Base-by-base conservation (phyloP, 2,329 filamentous ascomycete species). In the Colletotrichum destructivum region DNA sequence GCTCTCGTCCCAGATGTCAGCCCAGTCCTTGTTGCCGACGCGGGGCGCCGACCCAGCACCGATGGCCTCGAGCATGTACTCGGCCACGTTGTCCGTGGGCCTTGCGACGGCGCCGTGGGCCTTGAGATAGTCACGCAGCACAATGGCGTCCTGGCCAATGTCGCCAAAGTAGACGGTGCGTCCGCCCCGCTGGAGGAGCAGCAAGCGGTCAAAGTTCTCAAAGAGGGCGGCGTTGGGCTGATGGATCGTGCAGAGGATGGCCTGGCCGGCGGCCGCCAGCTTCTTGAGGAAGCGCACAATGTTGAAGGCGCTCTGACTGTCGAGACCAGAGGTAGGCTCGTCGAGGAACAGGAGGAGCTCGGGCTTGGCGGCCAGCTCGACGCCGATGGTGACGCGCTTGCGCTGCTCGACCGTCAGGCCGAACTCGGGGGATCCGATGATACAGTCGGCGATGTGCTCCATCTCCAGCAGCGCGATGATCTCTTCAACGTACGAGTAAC, bases 211-310 rank as follows among this genome's bases (percentile, higher is more conserved):
- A 75, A 97, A 98, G 81, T 95, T 92, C 80, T 96, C 93, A 76
- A 98, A 97, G 0, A 97, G 86, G 0, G 93, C 91, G 18, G 93
- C 93, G 75, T 95, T 96, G 1, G 95, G 94, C 79, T 97, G 95
- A 80, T 97, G 95, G 74, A 97, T 97, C 0, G 95, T 97, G 83
- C 94, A 97, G 4, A 97, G 88, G 75, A 97, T 94, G 12, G 94
- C 94, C 79, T 97, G 95, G 2, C 94, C 95, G 3, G 93, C 92
- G n/a, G 88, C 86, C 61, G 92, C 91, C 7, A 94, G 87, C 82
- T 94, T 94, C 76, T 90, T 90, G n/a, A 95, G 84, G 85, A 94
- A 93, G 44, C 92, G 90, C 35, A 94, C 90, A 75, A 94, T 94
- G 81, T 93, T 93, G 84, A 92, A 94, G 21, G 93, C 92, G 68